phyloP scores from a whole-genome alignment of 176 grass and related monocot species.

The Oryza meyeriana region DNA sequence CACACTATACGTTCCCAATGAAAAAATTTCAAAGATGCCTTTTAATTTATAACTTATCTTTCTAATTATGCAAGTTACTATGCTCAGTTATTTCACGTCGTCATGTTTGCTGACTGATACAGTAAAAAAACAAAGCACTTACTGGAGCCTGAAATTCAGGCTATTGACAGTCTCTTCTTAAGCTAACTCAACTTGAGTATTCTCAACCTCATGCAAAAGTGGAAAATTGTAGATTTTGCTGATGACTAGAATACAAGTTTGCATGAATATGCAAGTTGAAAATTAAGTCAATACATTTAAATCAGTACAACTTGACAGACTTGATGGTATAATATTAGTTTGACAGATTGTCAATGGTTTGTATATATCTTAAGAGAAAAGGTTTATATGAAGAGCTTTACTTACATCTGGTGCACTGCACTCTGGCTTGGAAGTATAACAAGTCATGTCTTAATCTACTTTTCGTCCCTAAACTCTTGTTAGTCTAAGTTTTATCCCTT shows the following conservation, averaged over 20 bases:
- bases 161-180: neutral
- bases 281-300: neutral
- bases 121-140: constrained; percentile 2
- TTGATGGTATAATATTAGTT: neutral
- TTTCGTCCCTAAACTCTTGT: neutral
- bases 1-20: constrained; percentile 15
- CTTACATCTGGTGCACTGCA: neutral
- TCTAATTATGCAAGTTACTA: neutral
- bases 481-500: neutral
- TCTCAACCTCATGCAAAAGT: neutral
- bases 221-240: neutral
- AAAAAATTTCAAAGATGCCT: neutral
- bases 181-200: neutral
- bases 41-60: constrained; percentile 18
- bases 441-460: neutral
- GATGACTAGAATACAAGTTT: too few species aligned
- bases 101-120: neutral
- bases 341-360: neutral
- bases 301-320: neutral
- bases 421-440: neutral
- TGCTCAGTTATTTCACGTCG: neutral
- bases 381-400: neutral
- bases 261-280: neutral
- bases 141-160: neutral
- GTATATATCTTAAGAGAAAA: neutral